phyloP scores from a whole-genome alignment of 495 filamentous ascomycete species.

The Aspergillus homomorphus region DNA sequence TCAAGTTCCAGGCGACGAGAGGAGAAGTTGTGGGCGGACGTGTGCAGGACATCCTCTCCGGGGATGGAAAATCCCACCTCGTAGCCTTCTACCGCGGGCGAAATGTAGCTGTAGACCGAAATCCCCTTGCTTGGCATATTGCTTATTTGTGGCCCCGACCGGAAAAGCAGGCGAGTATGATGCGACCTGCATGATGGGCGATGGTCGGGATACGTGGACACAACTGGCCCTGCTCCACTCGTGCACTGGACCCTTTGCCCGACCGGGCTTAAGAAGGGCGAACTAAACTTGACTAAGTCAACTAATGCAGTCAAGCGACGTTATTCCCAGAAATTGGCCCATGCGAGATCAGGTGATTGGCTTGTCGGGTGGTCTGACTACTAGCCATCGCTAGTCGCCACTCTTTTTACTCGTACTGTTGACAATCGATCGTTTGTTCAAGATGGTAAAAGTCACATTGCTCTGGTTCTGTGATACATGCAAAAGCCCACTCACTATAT shows the following conservation, averaged over 20 bases:
- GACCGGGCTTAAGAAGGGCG: neutral
- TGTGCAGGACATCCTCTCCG: neutral
- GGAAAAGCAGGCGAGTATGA: neutral
- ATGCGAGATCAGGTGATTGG: neutral
- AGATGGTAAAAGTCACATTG: neutral
- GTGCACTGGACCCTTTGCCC: neutral
- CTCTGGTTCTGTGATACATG: neutral
- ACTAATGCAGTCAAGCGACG: neutral
- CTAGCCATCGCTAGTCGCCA: too few species aligned
- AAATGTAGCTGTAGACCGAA: conserved; percentile 7
- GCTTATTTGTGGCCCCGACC: neutral
- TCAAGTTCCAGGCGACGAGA: conserved; percentile 2
- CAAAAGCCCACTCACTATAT: neutral
- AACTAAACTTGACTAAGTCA: neutral
- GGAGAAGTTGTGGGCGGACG: neutral
- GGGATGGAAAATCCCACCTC: conserved; percentile 5
- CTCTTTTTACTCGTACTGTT: neutral
- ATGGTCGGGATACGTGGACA: neutral
- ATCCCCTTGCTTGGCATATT: conserved; percentile 10
- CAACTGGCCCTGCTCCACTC: neutral
- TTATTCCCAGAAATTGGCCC: neutral
- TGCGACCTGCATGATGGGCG: neutral
- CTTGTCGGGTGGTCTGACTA: neutral
- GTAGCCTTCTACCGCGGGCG: conserved; percentile 1
- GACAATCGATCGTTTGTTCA: neutral